phyloP scores from a whole-genome alignment of 2,329 filamentous ascomycete genomes.

The Sclerotinia borealis region DNA sequence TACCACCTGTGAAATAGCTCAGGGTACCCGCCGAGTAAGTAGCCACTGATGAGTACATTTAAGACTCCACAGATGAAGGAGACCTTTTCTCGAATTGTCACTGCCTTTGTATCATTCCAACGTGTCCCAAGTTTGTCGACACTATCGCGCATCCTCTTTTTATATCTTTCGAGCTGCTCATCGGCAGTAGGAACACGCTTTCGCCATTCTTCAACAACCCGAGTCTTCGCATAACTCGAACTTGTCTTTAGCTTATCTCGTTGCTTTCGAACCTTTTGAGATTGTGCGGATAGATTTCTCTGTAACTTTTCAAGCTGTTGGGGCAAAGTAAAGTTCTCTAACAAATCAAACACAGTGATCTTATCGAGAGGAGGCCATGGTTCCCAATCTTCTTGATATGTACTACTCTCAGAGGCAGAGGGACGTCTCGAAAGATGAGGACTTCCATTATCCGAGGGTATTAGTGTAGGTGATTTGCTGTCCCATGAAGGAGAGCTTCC shows the following conservation, averaged over 20 bases:
- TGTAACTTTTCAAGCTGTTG: constrained; percentile 90
- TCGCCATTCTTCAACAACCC: constrained; percentile 89
- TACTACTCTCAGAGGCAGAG: constrained; percentile 78
- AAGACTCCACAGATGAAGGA: constrained; percentile 94
- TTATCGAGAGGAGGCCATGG: constrained; percentile 82
- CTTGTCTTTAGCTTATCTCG: constrained; percentile 72
- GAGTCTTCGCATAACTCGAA: constrained; percentile 73
- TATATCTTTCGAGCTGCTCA: constrained; percentile 88
- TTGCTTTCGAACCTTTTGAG: constrained; percentile 76
- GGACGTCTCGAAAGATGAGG: constrained; percentile 64
- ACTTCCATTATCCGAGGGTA: constrained; percentile 41
- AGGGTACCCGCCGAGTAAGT: constrained; percentile 80
- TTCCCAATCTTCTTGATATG: constrained; percentile 86
- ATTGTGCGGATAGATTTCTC: constrained; percentile 73
- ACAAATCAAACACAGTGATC: constrained; percentile 82
- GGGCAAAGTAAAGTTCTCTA: constrained; percentile 88
- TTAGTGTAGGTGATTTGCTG: constrained; percentile 47
- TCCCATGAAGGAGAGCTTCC: constrained; percentile 44
- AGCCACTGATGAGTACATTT: constrained; percentile 96
- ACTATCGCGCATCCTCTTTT: constrained; percentile 75
- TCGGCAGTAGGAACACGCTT: constrained; percentile 79
- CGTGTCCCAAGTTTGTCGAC: constrained; percentile 80
- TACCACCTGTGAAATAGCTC: constrained; percentile 93
- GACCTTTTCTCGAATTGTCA: constrained; percentile 86
- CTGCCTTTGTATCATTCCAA: constrained; percentile 85